Evolutionary conservation across 75 land plant species (phyloP), one percentile per base, ranked within the genome.

Genomic region (Picea glauca): DNA sequence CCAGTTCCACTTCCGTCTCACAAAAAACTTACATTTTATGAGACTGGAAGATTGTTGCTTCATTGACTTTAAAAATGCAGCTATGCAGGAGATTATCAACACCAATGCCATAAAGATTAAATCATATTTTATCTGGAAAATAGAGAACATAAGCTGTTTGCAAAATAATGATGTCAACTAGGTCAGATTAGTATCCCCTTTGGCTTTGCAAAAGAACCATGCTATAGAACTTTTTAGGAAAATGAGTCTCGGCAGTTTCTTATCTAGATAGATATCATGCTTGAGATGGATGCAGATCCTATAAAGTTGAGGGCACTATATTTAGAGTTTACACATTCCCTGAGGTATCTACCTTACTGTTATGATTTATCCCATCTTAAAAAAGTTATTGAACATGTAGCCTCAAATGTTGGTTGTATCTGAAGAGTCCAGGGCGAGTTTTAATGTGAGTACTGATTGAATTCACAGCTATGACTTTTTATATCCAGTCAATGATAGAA

Each of bases 51-150:
- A 43, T 43, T 38, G 20, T 13, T 43, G 50, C 54, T 70, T 43
- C 56, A 40, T 43, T n/a, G 12, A 23, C 23, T 70, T 18, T 68
- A 40, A 18, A 40, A 35, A 15, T 43, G 12, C n/a, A n/a, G 74
- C 54, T 68, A n/a, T 70, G 72, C 72, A 70, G 43, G 50, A 70
- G 54, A 70, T 70, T 13, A 23, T 38, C 13, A n/a, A 70, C 43
- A 40, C 54, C 23, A 70, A 50, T 50, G 12, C 56, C 56, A 50
- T 50, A 11, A 50, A 50, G 56, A 9, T 50, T 50, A 50, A 50
- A 50, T 12, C 56, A 50, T 50, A 50, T 9, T 50, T 50, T 50
- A 50, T 9, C 12, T 50, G 56, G 56, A 50, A 50, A 50, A 11
- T 9, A 50, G 9, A 50, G 56, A 50, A 40, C 12, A 50, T 50